A percentile compares a stretch with the other conserved stretches of the same genome.
phyloP scores from a whole-genome alignment of 2,329 filamentous ascomycete genomes.

The Epichloe amarillans region DNA sequence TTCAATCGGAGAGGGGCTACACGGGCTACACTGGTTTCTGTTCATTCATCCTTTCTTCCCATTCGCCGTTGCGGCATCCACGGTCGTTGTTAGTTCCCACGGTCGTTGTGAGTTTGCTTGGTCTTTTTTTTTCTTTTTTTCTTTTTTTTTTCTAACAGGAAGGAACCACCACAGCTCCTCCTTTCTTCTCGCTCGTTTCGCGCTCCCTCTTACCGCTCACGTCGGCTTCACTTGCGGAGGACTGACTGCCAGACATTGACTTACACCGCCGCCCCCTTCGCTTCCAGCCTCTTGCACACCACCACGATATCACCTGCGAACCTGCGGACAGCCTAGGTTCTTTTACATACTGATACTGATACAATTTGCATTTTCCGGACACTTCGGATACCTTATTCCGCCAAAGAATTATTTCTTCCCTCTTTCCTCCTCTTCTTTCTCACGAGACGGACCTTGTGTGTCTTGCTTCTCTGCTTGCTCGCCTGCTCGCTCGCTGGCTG shows the following conservation, averaged over 20 bases:
- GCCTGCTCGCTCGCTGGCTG: not conserved
- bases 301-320: not conserved
- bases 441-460: not conserved
- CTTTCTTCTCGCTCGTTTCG: not conserved
- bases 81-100: slow-evolving; percentile 3
- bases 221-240: not conserved
- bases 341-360: not conserved
- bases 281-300: not conserved
- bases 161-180: not conserved
- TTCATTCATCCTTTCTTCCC: not conserved
- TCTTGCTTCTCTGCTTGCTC: not conserved
- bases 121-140: too few relatives aligned
- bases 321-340: not conserved
- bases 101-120: not conserved
- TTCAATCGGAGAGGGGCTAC: not conserved
- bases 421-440: not conserved
- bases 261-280: slow-evolving; percentile 4
- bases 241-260: slow-evolving; percentile 5
- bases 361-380: not conserved
- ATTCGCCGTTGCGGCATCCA: not conserved
- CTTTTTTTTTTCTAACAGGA: not conserved
- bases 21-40: not conserved
- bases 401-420: not conserved
- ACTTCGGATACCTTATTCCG: not conserved
- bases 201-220: not conserved